Evolutionary conservation across 2,329 filamentous ascomycete genomes (phyloP).

Genomic region (Harringtonia aguacate): DNA sequence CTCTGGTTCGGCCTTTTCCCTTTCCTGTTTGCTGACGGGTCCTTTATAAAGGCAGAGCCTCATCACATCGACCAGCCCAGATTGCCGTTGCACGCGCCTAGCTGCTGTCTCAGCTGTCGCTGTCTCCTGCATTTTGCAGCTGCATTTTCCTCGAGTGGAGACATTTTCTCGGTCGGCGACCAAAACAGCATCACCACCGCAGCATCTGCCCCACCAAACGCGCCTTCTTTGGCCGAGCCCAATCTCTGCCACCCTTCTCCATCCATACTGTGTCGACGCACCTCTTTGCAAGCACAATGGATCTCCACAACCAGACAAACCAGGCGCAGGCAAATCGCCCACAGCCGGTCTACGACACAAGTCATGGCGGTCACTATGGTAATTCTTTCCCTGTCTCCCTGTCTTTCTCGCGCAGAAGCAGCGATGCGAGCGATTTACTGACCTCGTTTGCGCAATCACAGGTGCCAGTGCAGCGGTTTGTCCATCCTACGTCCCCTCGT

Average conservation of each 20-base stretch:
- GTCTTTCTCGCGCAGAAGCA: neutral
- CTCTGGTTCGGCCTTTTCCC: neutral
- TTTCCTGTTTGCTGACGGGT: neutral
- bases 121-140: too few relatives aligned
- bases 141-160: neutral
- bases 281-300: slow-evolving; percentile 32
- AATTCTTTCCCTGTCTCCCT: slow-evolving; percentile 20
- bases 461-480: slow-evolving; percentile 60
- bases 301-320: slow-evolving; percentile 41
- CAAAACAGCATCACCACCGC: neutral
- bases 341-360: slow-evolving; percentile 60
- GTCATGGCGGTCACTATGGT: slow-evolving; percentile 71
- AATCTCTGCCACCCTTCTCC: neutral
- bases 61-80: too few relatives aligned
- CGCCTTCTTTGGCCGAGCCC: too few relatives aligned
- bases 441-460: slow-evolving; percentile 20
- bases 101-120: too few relatives aligned
- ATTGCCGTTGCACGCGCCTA: too few relatives aligned
- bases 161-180: neutral
- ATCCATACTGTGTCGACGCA: neutral
- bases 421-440: slow-evolving; percentile 12
- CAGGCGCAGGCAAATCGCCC: slow-evolving; percentile 48
- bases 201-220: neutral
- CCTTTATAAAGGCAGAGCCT: too few relatives aligned
- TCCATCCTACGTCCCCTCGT: slow-evolving; percentile 13